phyloP scores from a whole-genome alignment of 768 basidiomycete species.

The Chalciporus chontae region DNA sequence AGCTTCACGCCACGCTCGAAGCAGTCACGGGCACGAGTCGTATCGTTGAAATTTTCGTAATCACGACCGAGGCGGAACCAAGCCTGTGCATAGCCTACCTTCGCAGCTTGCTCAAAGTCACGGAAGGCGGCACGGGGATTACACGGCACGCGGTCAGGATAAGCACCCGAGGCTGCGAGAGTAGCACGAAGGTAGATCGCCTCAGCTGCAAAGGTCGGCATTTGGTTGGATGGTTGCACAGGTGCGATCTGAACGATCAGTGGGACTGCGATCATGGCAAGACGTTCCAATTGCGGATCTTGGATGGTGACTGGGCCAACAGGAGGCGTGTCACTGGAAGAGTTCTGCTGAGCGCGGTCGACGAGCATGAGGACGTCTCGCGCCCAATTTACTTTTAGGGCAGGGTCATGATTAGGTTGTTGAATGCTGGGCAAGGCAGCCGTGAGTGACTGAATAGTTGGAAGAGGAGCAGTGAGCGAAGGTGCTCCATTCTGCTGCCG shows the following conservation, averaged over 20 bases:
- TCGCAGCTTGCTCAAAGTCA: slow-evolving; percentile 82
- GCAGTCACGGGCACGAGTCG: slow-evolving; percentile 71
- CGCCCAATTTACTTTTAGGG: slow-evolving; percentile 70
- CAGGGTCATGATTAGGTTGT: slow-evolving; percentile 52
- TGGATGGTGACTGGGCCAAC: slow-evolving; percentile 51
- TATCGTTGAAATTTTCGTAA: slow-evolving; percentile 85
- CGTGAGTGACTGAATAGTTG: slow-evolving; percentile 57
- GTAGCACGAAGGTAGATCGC: slow-evolving; percentile 75
- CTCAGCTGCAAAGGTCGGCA: slow-evolving; percentile 52
- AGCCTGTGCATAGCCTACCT: slow-evolving; percentile 70
- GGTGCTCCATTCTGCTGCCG: slow-evolving; percentile 29
- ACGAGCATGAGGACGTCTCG: slow-evolving; percentile 80
- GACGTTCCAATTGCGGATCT: slow-evolving; percentile 56
- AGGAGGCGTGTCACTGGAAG: slow-evolving; percentile 40
- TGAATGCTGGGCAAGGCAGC: slow-evolving; percentile 51
- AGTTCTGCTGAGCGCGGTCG: slow-evolving; percentile 46
- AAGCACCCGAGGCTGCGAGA: slow-evolving; percentile 68
- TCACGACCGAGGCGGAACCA: slow-evolving; percentile 93
- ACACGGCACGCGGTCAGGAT: slow-evolving; percentile 58
- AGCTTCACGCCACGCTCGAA: slow-evolving; percentile 79
- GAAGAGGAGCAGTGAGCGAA: slow-evolving; percentile 64
- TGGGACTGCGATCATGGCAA: slow-evolving; percentile 63
- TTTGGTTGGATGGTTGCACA: slow-evolving; percentile 32
- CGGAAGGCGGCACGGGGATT: slow-evolving; percentile 82
- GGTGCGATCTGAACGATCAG: slow-evolving; percentile 57